phyloP scores from a whole-genome alignment of 441 rosid species.

The Croton setiger region DNA sequence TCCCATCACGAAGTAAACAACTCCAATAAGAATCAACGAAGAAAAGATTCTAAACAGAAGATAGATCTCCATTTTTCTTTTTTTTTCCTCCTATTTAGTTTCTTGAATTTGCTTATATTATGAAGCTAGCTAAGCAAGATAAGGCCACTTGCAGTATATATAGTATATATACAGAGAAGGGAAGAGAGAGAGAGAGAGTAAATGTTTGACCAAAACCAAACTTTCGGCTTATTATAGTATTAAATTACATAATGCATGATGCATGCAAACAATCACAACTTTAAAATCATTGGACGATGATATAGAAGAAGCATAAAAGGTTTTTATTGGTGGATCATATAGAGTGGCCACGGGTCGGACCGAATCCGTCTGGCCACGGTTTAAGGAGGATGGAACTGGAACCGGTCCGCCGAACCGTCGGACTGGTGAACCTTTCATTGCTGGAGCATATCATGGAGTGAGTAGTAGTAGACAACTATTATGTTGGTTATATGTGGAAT shows the following conservation, averaged over 20 bases:
- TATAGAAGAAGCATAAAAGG: not conserved
- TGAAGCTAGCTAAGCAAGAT: not conserved
- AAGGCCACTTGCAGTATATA: not conserved
- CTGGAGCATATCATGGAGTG: too few relatives aligned
- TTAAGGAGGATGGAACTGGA: not conserved
- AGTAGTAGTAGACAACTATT: too few relatives aligned
- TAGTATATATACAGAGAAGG: not conserved
- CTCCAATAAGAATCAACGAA: not conserved
- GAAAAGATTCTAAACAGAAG: not conserved
- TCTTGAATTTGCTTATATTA: not conserved
- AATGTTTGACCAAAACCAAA: conserved; percentile 9
- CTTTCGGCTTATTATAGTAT: not conserved
- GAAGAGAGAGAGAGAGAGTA: not conserved
- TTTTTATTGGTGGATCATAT: not conserved
- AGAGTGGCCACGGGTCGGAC: too few relatives aligned
- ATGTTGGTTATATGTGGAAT: too few relatives aligned
- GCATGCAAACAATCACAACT: conserved; percentile 5
- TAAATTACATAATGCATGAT: not conserved
- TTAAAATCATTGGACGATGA: conserved; percentile 1
- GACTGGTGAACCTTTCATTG: too few relatives aligned
- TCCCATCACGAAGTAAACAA: conserved; percentile 9
- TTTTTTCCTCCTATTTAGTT: not conserved
- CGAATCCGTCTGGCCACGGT: too few relatives aligned
- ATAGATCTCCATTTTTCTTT: not conserved
- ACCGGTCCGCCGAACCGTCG: too few relatives aligned